These are phyloP conservation scores for Musa troglodytarum DNA, from an alignment of 176 grass and related monocot genomes.

Conservation along the genomic window DNA sequence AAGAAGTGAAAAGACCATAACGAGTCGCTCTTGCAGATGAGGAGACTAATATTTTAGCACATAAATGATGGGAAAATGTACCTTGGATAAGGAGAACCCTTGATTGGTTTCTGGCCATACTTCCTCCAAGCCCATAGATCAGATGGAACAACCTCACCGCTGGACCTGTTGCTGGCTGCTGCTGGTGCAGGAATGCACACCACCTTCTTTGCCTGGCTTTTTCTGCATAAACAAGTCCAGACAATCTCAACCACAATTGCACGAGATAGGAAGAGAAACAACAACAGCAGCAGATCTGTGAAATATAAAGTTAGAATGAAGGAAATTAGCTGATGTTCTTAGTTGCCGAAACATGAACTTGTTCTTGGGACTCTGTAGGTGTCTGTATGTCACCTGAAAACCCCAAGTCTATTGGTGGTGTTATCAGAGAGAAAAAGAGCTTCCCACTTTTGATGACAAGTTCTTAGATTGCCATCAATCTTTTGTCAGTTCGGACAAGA, in stretches of 20 bases:
- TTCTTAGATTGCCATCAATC: conserved; percentile 4
- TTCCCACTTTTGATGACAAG: neutral
- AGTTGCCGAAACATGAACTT: no score
- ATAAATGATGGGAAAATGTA: neutral
- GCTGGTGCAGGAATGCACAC: conserved; percentile 91
- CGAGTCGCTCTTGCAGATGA: neutral
- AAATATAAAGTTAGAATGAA: no score
- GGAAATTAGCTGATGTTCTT: no score
- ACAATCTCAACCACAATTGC: neutral
- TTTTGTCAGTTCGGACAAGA: conserved; percentile 30
- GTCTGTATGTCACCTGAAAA: neutral
- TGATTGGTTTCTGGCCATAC: conserved; percentile 99
- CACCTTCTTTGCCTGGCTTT: conserved; percentile 88
- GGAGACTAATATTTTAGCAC: neutral
- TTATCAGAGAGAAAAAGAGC: neutral
- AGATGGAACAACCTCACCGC: conserved; percentile 76
- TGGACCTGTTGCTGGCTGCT: conserved; percentile 40
- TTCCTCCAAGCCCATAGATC: conserved; percentile 99
- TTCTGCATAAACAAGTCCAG: conserved; percentile 32
- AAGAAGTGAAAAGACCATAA: no score
- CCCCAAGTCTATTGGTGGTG: no score
- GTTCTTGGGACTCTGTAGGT: neutral
- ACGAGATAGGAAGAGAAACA: no score
- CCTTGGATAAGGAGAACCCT: conserved; percentile 98
- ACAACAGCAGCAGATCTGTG: no score